Conservation (phyloP, 352 stramenopile species). For the Poterioochromonas sp. region DNA sequence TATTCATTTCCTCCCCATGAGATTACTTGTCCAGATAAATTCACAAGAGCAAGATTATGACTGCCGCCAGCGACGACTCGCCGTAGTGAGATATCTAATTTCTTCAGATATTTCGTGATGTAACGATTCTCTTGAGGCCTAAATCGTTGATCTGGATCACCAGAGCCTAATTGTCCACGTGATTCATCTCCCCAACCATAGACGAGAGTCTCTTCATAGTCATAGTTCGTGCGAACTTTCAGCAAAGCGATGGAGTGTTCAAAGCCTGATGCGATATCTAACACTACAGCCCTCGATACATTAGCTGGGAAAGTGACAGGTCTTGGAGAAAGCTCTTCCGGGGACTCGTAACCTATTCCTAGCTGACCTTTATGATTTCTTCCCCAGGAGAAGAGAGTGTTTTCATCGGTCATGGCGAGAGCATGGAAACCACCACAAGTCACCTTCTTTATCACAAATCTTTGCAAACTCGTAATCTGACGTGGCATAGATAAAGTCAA, state of each 20-base stretch:
- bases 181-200: constrained; percentile 3
- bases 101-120: not conserved
- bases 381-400: constrained; percentile 71
- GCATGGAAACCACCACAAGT: constrained; percentile 84
- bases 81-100: not conserved
- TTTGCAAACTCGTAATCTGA: not conserved
- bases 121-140: not conserved
- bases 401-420: constrained; percentile 62
- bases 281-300: not conserved
- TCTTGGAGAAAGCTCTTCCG: not conserved
- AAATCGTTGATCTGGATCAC: not conserved
- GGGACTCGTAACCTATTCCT: constrained; percentile 58
- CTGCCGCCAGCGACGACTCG: not conserved
- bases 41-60: not conserved
- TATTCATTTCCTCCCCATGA: constrained; percentile 5
- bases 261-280: not conserved
- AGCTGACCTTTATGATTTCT: constrained; percentile 85
- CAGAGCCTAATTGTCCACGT: constrained; percentile 4
- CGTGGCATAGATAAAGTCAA: not conserved
- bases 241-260: not conserved
- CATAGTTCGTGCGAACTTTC: not conserved
- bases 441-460: not conserved
- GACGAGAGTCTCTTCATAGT: not conserved
- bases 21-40: not conserved
- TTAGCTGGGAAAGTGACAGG: not conserved